Evolutionary conservation across 192 early-diverging fungal species (phyloP).

Genomic region (Rhizophlyctis rosea): DNA sequence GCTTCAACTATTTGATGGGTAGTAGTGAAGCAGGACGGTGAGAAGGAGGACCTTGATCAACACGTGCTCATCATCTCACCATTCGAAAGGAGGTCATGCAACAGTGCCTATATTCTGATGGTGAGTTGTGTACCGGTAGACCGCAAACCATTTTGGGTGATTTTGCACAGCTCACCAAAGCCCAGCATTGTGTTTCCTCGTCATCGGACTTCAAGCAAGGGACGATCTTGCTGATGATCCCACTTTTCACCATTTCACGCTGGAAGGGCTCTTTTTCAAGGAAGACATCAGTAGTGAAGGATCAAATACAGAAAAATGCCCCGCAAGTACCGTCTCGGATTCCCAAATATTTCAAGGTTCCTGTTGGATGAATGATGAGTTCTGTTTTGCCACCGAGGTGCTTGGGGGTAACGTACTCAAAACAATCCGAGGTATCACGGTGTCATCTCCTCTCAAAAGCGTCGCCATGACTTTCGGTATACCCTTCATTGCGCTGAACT

Average conservation of each 20-base stretch:
- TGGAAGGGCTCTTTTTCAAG: slow-evolving; percentile 46
- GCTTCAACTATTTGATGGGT: slow-evolving; percentile 39
- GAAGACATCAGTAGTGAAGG: slow-evolving; percentile 11
- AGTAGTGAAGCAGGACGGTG: too few species aligned
- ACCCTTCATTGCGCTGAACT: slow-evolving; percentile 59
- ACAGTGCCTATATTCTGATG: slow-evolving; percentile 28
- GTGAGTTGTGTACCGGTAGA: too few species aligned
- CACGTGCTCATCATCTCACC: too few species aligned
- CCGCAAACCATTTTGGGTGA: too few species aligned
- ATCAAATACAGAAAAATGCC: background rate
- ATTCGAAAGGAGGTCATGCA: slow-evolving; percentile 44
- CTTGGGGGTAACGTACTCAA: too few species aligned
- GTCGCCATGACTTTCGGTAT: slow-evolving; percentile 58
- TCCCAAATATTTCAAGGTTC: slow-evolving; percentile 70
- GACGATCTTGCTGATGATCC: slow-evolving; percentile 59
- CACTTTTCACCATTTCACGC: slow-evolving; percentile 56
- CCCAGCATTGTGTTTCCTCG: slow-evolving; percentile 74
- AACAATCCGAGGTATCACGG: slow-evolving; percentile 66
- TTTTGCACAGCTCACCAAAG: slow-evolving; percentile 53
- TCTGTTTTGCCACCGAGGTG: too few species aligned
- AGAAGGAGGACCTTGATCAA: too few species aligned
- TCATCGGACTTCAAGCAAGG: slow-evolving; percentile 62
- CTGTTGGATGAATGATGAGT: too few species aligned
- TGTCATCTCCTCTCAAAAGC: slow-evolving; percentile 57
- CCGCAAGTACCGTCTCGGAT: slow-evolving; percentile 51